Evolutionary conservation across 2,329 filamentous ascomycete species (phyloP).

Genomic region (Aspergillus piperis): DNA sequence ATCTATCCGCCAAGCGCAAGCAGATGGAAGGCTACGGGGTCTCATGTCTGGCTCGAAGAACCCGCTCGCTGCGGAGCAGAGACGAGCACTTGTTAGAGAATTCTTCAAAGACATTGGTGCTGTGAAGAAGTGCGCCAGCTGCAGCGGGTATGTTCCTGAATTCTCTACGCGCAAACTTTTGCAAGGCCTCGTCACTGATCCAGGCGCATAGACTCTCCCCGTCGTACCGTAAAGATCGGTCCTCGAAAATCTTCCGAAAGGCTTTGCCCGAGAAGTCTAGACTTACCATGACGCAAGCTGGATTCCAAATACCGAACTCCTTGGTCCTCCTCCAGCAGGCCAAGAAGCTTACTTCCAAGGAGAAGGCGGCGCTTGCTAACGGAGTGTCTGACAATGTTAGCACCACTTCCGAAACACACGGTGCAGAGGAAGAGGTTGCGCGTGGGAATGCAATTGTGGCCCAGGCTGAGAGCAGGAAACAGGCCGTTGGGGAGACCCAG

Average conservation of each 20-base stretch:
- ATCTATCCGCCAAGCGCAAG: conserved; percentile 64
- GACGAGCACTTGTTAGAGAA: conserved; percentile 74
- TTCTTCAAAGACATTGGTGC: conserved; percentile 75
- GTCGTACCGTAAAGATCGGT: conserved; percentile 82
- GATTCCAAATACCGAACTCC: conserved; percentile 70
- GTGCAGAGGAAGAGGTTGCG: conserved; percentile 61
- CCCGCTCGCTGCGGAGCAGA: conserved; percentile 76
- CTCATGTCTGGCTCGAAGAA: conserved; percentile 66
- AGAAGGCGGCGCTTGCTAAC: conserved; percentile 30
- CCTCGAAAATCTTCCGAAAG: conserved; percentile 91
- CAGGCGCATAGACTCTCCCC: conserved; percentile 67
- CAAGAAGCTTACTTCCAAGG: conserved; percentile 41
- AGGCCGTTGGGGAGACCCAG: conserved; percentile 49
- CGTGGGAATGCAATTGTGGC: conserved; percentile 51
- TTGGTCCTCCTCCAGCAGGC: conserved; percentile 60
- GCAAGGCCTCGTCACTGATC: neutral
- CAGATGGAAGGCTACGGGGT: conserved; percentile 45
- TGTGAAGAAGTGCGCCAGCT: conserved; percentile 68
- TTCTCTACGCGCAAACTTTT: neutral
- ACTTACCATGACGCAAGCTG: conserved; percentile 70
- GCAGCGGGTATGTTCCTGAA: conserved; percentile 51
- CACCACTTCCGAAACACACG: conserved; percentile 55
- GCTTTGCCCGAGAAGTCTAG: conserved; percentile 72
- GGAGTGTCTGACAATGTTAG: conserved; percentile 54
- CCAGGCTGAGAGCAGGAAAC: conserved; percentile 38